These are phyloP conservation scores for Colletotrichum somersetense DNA, from an alignment of 2,329 filamentous ascomycete genomes.

Conservation along the genomic window DNA sequence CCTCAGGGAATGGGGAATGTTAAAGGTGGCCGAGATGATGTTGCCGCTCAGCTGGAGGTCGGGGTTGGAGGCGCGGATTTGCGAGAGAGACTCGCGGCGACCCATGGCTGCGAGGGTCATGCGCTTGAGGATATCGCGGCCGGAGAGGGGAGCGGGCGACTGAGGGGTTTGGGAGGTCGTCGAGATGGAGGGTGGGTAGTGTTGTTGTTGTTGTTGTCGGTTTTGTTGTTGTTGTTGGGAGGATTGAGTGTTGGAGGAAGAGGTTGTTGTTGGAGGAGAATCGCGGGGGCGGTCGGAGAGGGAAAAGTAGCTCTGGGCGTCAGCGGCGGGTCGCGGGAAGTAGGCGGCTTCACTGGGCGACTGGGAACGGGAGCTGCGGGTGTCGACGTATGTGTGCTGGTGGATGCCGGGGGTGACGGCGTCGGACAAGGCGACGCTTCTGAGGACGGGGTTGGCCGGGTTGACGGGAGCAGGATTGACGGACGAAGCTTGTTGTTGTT, in stretches of 20 bases:
- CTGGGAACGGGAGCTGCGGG: slow-evolving; percentile 34
- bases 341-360: slow-evolving; percentile 42
- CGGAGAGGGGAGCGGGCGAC: slow-evolving; percentile 38
- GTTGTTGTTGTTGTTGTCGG: slow-evolving; percentile 5
- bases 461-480: slow-evolving; percentile 33
- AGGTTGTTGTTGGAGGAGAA: not conserved
- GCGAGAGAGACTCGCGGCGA: slow-evolving; percentile 64
- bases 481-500: not conserved
- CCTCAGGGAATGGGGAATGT: slow-evolving; percentile 70
- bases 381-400: slow-evolving; percentile 44
- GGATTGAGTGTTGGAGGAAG: not conserved
- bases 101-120: slow-evolving; percentile 59
- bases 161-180: slow-evolving; percentile 38
- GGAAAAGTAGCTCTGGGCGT: slow-evolving; percentile 45
- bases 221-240: slow-evolving; percentile 14
- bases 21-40: slow-evolving; percentile 76
- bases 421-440: slow-evolving; percentile 42
- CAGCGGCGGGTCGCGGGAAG: slow-evolving; percentile 40
- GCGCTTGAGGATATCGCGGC: slow-evolving; percentile 57
- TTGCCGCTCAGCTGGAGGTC: slow-evolving; percentile 72
- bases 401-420: slow-evolving; percentile 50
- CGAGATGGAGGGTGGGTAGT: not conserved
- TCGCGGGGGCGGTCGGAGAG: slow-evolving; percentile 34
- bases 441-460: slow-evolving; percentile 41
- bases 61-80: slow-evolving; percentile 68